phyloP scores from a whole-genome alignment of 805 yeast species.

The Hanseniaspora thailandica region DNA sequence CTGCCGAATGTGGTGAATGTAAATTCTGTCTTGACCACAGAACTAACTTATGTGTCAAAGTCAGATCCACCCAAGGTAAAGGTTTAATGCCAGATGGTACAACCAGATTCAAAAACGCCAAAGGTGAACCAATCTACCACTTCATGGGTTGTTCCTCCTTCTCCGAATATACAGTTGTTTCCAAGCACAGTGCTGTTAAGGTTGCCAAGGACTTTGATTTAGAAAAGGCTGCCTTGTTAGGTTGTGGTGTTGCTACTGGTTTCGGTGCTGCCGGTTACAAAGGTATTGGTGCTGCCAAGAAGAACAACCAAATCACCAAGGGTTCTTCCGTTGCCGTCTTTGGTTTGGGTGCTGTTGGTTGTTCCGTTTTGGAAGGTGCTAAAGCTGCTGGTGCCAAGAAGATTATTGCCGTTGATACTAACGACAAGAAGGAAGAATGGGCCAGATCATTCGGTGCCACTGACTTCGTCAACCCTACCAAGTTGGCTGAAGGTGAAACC shows the following conservation, averaged over 20 bases:
- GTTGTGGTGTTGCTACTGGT: conserved; percentile 98
- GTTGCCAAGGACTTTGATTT: conserved; percentile 73
- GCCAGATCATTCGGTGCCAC: conserved; percentile 88
- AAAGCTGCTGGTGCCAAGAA: conserved; percentile 65
- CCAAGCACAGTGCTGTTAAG: conserved; percentile 92
- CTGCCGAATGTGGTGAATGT: conserved; percentile 93
- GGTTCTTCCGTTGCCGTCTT: conserved; percentile 94
- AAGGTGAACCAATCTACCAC: conserved; percentile 76
- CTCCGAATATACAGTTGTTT: conserved; percentile 94
- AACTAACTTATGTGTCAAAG: conserved; percentile 91
- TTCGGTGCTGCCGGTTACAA: conserved; percentile 70
- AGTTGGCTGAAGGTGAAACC: conserved; percentile 55
- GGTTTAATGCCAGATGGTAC: conserved; percentile 99
- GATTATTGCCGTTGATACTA: conserved; percentile 78
- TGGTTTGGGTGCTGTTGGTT: conserved; percentile 97
- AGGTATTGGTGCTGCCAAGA: conserved; percentile 72
- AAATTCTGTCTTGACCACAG: conserved; percentile 90
- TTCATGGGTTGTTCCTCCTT: conserved; percentile 98
- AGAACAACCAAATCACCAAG: conserved; percentile 78
- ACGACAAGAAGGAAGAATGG: conserved; percentile 75
- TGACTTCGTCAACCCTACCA: conserved; percentile 78
- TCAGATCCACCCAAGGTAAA: conserved; percentile 94
- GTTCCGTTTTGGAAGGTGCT: conserved; percentile 94
- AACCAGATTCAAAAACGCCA: conserved; percentile 63
- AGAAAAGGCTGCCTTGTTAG: conserved; percentile 82